These are phyloP conservation scores for Metschnikowia picachoensis DNA, from an alignment of 805 yeast species.

Conservation along the genomic window DNA sequence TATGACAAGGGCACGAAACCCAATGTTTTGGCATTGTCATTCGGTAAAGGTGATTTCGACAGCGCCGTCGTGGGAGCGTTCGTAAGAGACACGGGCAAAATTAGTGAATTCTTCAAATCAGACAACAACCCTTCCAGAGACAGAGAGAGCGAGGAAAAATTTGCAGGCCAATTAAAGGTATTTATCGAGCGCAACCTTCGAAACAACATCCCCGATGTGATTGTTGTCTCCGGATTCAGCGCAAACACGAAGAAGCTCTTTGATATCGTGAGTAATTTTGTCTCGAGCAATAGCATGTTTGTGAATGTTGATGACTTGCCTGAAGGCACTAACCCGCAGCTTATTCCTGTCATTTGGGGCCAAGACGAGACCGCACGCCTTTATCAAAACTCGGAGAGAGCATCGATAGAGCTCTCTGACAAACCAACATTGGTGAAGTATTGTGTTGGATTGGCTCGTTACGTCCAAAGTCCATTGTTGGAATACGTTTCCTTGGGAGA, in stretches of 20 bases:
- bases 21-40: slow-evolving; percentile 72
- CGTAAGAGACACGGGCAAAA: slow-evolving; percentile 75
- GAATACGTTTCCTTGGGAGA: slow-evolving; percentile 81
- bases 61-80: slow-evolving; percentile 85
- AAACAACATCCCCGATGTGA: slow-evolving; percentile 67
- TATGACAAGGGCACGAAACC: slow-evolving; percentile 80
- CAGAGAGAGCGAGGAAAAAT: slow-evolving; percentile 38
- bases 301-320: slow-evolving; percentile 47
- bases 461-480: slow-evolving; percentile 85
- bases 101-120: slow-evolving; percentile 72
- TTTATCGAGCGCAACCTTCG: slow-evolving; percentile 60
- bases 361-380: slow-evolving; percentile 92
- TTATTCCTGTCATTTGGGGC: slow-evolving; percentile 71
- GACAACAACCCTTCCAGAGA: slow-evolving; percentile 61
- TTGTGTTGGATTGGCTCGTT: slow-evolving; percentile 86
- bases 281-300: slow-evolving; percentile 51
- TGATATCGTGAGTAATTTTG: slow-evolving; percentile 51
- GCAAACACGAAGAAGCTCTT: slow-evolving; percentile 63
- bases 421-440: slow-evolving; percentile 77
- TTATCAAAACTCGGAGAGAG: slow-evolving; percentile 75
- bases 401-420: slow-evolving; percentile 76
- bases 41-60: slow-evolving; percentile 79
- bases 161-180: slow-evolving; percentile 62
- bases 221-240: slow-evolving; percentile 85
- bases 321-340: slow-evolving; percentile 44